Base-by-base conservation (phyloP, 2,329 filamentous ascomycete species). In the Fusarium beomiforme region DNA sequence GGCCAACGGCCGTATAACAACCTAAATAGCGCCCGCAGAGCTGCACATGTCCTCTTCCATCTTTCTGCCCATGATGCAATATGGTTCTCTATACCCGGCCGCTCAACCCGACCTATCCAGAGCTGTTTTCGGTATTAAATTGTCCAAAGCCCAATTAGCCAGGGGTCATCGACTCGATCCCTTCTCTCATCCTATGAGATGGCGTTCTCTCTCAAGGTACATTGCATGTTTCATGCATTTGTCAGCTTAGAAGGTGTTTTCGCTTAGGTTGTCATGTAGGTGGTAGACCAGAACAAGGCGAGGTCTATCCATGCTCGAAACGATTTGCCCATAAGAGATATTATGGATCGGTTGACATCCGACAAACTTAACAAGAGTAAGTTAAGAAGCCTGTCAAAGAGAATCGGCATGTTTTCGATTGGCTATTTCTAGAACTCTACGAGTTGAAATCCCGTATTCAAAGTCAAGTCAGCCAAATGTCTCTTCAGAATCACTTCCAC, bases 21-120 rank as follows among this genome's bases (percentile, higher is more conserved):
- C 39, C 39, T 39, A 43, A 47, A 67, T 23, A 67, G 43, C 64
- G 64, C 64, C 64, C 64, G 64, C 64, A 67, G 37, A 62, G 49
- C 64, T 67, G 64, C 64, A 68, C 64, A 68, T 37, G 26, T 43
- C 64, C 64, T 68, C 10, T 67, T 63, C 43, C 56, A 68, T 63
- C 56, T 33, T 50, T 47, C 29, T 26, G 58, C 69, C 37, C 44
- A 47, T 49, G 54, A 47, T 55, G 51, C 29, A 16, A 11, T 46
- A 31, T 31, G 34, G 17, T 54, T 67, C 59, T 42, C 47, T 56
- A 41, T 29, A 41, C 24, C 65, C 53, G 24, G 50, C 31, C 39
- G 37, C 26, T 46, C 31, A 44, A 36, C 9, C 56, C 33, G 24
- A 14, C 44, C 44, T 56, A 21, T 36, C 55, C 33, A 29, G 44